phyloP scores from a whole-genome alignment of 345 rosid species.

The Carallia brachiata region DNA sequence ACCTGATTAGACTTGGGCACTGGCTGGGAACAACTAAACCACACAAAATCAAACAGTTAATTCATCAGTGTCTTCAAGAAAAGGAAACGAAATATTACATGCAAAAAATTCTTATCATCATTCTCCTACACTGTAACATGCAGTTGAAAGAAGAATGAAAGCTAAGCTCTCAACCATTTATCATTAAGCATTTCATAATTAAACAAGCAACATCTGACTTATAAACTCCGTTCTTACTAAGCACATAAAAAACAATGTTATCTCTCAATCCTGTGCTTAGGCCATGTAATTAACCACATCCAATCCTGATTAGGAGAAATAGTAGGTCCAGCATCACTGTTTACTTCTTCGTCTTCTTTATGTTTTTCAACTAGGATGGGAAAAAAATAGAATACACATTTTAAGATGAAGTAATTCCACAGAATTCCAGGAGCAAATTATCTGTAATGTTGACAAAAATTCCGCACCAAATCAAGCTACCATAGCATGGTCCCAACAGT shows the following conservation, averaged over 20 bases:
- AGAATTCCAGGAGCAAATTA: too few relatives aligned
- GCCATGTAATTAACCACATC: background rate
- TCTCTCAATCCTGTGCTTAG: background rate
- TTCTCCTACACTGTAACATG: background rate
- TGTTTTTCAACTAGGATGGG: too few relatives aligned
- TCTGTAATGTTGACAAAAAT: background rate
- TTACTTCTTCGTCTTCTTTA: too few relatives aligned
- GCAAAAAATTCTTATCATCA: background rate
- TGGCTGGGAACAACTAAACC: conserved; percentile 27
- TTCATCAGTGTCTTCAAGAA: conserved; percentile 3
- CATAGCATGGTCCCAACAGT: background rate
- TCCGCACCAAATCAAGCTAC: background rate
- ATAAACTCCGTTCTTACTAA: background rate
- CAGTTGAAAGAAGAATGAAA: background rate
- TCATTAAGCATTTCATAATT: background rate
- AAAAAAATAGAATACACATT: too few relatives aligned
- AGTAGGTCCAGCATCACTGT: background rate
- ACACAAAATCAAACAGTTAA: conserved; percentile 15
- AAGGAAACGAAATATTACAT: too few relatives aligned
- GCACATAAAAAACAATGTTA: background rate
- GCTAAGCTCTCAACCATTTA: background rate
- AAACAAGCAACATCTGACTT: background rate
- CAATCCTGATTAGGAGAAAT: too few relatives aligned
- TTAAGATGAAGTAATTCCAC: too few relatives aligned
- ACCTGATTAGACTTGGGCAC: conserved; percentile 19